Conservation (phyloP, 805 yeast species). For the Wickerhamiella hasegawae region DNA sequence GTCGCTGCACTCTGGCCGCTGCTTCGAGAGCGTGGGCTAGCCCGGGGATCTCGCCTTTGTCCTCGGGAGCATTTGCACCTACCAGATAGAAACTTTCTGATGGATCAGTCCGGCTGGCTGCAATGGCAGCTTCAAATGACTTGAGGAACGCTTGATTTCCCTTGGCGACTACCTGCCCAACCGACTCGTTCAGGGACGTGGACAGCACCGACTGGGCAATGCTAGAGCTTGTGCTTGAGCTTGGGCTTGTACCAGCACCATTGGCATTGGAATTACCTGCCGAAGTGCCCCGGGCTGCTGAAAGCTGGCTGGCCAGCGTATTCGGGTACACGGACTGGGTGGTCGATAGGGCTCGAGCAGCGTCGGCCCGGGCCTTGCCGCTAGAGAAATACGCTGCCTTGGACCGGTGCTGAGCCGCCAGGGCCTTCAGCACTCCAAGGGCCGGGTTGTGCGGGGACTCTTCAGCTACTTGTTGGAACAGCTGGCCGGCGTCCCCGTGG, state of each 20-base stretch:
- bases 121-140: slow-evolving; percentile 10
- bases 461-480: slow-evolving; percentile 19
- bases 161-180: slow-evolving; percentile 6
- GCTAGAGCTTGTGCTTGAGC: slow-evolving; percentile 6
- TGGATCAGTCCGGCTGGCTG: slow-evolving; percentile 7
- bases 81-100: slow-evolving; percentile 23
- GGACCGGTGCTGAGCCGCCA: slow-evolving; percentile 18
- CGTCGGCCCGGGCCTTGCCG: slow-evolving; percentile 9
- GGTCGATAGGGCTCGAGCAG: background rate
- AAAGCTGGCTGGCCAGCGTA: slow-evolving; percentile 2
- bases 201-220: background rate
- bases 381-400: slow-evolving; percentile 21
- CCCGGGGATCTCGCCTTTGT: slow-evolving; percentile 20
- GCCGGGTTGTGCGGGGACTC: slow-evolving; percentile 19
- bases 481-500: slow-evolving; percentile 25
- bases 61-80: slow-evolving; percentile 17
- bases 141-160: slow-evolving; percentile 11
- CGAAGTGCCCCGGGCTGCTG: no score
- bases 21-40: slow-evolving; percentile 17
- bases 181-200: background rate
- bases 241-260: background rate
- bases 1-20: slow-evolving; percentile 18
- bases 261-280: background rate
- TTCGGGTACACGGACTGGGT: slow-evolving; percentile 3
- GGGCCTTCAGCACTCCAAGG: slow-evolving; percentile 17